phyloP scores from a whole-genome alignment of 2,329 filamentous ascomycete genomes.

The Magnaporthiopsis rhizophila region DNA sequence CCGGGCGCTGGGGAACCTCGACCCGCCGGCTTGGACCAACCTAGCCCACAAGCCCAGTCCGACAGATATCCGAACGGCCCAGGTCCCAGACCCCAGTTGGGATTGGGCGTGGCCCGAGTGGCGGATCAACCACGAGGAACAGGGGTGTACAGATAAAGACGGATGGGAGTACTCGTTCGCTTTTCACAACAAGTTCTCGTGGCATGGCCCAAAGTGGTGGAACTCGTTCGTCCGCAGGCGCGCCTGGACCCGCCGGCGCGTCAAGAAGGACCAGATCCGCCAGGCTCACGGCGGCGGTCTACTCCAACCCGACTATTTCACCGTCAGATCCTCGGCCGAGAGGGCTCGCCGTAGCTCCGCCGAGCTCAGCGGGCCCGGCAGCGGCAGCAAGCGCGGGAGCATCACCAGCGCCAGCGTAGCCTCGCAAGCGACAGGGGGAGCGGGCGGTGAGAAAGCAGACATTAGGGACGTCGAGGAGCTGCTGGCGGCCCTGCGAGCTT shows the following conservation, averaged over 20 bases:
- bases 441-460: conserved; percentile 42
- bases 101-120: conserved; percentile 72
- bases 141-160: conserved; percentile 63
- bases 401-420: neutral
- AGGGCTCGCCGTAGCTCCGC: conserved; percentile 20
- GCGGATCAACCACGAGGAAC: conserved; percentile 62
- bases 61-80: conserved; percentile 71
- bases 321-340: conserved; percentile 52
- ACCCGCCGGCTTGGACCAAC: conserved; percentile 84
- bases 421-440: conserved; percentile 24
- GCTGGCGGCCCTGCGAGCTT: conserved; percentile 57
- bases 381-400: conserved; percentile 19
- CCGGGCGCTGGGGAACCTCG: conserved; percentile 75
- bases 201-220: conserved; percentile 90
- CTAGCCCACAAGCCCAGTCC: conserved; percentile 50
- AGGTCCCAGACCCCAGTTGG: conserved; percentile 92
- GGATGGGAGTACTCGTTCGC: conserved; percentile 96
- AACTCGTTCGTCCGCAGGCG: conserved; percentile 89
- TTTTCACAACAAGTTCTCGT: conserved; percentile 66
- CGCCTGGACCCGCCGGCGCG: conserved; percentile 76
- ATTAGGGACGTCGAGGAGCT: conserved; percentile 60
- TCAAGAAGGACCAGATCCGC: conserved; percentile 45
- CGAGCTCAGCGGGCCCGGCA: conserved; percentile 20
- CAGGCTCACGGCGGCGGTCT: conserved; percentile 34
- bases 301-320: conserved; percentile 73